A percentile compares a stretch with the other conserved stretches of the same genome.
Evolutionary conservation across 2,329 filamentous ascomycete species (phyloP).

Genomic region (Clonostachys rhizophaga): DNA sequence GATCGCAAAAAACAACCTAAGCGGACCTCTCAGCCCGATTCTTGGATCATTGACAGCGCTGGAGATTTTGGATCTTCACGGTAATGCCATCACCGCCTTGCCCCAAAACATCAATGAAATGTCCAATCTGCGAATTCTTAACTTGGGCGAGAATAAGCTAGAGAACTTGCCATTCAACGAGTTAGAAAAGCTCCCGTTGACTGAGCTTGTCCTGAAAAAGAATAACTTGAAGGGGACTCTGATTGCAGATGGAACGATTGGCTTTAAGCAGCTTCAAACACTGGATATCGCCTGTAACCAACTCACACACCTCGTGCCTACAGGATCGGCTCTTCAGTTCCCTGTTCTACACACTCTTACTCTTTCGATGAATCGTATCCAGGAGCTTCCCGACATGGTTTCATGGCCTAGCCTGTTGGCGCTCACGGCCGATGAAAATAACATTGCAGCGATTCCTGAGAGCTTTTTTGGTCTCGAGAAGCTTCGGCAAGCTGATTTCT

Average conservation of each 20-base stretch:
- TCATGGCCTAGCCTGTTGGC: constrained; percentile 70
- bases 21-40: constrained; percentile 60
- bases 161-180: constrained; percentile 65
- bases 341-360: constrained; percentile 71
- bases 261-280: constrained; percentile 62
- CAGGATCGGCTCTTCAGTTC: constrained; percentile 46
- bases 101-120: constrained; percentile 65
- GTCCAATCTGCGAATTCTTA: constrained; percentile 66
- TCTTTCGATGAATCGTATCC: constrained; percentile 77
- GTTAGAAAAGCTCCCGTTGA: constrained; percentile 63
- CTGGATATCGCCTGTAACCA: constrained; percentile 78
- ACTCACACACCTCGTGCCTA: constrained; percentile 48
- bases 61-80: constrained; percentile 76
- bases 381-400: constrained; percentile 66
- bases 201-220: constrained; percentile 69
- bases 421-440: constrained; percentile 78
- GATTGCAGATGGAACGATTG: constrained; percentile 56
- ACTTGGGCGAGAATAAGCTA: constrained; percentile 76
- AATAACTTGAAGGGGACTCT: constrained; percentile 74
- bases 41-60: constrained; percentile 63
- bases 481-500: constrained; percentile 76
- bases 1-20: constrained; percentile 71
- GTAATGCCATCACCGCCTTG: constrained; percentile 71
- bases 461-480: constrained; percentile 66
- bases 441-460: constrained; percentile 67